Base-by-base conservation (phyloP, 2,329 filamentous ascomycete genomes). In the Pyrenochaeta sp. region DNA sequence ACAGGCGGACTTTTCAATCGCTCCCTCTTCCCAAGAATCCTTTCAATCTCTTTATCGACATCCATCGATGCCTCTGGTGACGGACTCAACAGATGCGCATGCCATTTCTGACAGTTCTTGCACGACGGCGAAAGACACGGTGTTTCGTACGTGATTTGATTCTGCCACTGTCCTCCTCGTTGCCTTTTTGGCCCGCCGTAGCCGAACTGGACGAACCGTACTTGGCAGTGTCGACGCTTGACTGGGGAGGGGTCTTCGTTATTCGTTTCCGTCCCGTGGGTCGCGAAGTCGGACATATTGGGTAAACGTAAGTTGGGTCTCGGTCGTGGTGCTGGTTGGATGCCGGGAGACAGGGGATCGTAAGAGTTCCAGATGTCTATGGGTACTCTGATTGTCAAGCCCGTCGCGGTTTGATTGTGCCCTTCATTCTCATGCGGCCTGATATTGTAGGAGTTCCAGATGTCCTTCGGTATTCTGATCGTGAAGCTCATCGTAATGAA, bases 61-160 rank as follows among this genome's bases (percentile, higher is more conserved):
- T 15, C 8, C 20, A 32, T 30, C 22, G 23, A n/a, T n/a, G 18
- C 10, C 8, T 8, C 15, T 8, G 10, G 14, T 9, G n/a, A 13
- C 3, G 7, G 13, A 7, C 26, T 14, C 1, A 52, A 19, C 10
- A 54, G 2, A 24, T 54, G 50, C 7, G 27, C 15, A 30, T 59
- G 49, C 47, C 49, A 54, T 14, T 18, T 18, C 35, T 30, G 31
- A 29, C 60, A 63, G 11, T 23, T 57, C 11, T n/a, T 17, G 17
- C 58, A 63, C 3, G 51, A 51, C 2, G 21, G 10, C 7, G 35
- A 21, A 3, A 59, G 32, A 35, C 60, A 63, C 1, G 60, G 60
- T 3, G 28, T 15, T 6, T 46, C 34, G 8, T 45, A 35, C 2
- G 43, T 52, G 21, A 63, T 44, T 2, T 29, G 29, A 17, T 53